These are phyloP conservation scores for Andrographis paniculata DNA, from an alignment of 305 asterid species.

Conservation along the genomic window DNA sequence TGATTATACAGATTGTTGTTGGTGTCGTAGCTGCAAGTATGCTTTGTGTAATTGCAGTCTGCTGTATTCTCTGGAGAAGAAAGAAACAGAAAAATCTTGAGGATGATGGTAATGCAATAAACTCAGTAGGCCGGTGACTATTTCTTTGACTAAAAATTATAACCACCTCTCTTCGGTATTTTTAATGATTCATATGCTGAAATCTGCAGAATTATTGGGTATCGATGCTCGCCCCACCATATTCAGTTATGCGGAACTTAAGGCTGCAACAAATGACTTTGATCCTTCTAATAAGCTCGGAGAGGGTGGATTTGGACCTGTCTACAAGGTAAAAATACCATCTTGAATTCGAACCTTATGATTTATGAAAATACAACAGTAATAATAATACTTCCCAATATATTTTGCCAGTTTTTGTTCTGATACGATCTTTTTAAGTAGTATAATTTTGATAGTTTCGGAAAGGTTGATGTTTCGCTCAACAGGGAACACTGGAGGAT, in stretches of 20 bases:
- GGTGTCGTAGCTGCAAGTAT: constrained; percentile 9
- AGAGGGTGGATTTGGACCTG: not conserved
- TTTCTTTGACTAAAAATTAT: no score
- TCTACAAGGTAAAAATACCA: not conserved
- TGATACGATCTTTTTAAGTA: no score
- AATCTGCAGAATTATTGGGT: not conserved
- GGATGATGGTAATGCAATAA: constrained; percentile 31
- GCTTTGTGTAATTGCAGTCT: constrained; percentile 22
- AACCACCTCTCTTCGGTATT: not conserved
- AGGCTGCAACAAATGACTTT: not conserved
- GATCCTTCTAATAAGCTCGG: not conserved
- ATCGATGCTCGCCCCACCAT: not conserved
- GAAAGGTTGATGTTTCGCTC: not conserved
- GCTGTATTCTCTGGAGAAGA: constrained; percentile 26
- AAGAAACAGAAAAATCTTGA: constrained; percentile 20
- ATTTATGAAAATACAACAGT: no score
- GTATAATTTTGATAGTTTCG: no score
- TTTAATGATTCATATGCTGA: not conserved
- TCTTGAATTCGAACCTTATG: no score
- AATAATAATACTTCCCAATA: no score
- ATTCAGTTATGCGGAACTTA: not conserved
- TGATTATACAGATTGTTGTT: constrained; percentile 8
- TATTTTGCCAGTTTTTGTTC: no score
- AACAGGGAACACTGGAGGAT: constrained; percentile 31
- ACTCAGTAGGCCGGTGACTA: not conserved